A percentile compares a stretch with the other conserved stretches of the same genome.
These are phyloP conservation scores for Trichoderma harzianum DNA, from an alignment of 2,329 filamentous ascomycete species.

Conservation along the genomic window DNA sequence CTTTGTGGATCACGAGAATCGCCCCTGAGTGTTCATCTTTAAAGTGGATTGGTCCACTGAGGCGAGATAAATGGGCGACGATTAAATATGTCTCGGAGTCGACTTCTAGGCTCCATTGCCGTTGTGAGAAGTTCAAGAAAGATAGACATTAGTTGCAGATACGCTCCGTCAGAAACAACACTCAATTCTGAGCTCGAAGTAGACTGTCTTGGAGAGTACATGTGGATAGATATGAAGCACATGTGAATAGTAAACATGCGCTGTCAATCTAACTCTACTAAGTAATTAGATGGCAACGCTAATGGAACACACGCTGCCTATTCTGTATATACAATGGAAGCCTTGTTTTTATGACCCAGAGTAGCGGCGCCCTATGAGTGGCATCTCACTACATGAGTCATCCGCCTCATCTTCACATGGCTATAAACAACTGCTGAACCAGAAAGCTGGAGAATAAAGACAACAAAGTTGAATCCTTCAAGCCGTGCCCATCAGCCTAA, in stretches of 20 bases:
- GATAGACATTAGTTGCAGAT: background rate
- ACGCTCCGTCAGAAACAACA: background rate
- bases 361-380: constrained; percentile 3
- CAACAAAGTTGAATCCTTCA: background rate
- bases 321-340: background rate
- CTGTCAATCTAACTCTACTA: background rate
- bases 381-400: constrained; percentile 7
- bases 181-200: background rate
- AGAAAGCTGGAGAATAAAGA: background rate
- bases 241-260: background rate
- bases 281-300: background rate
- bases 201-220: background rate
- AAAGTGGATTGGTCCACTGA: background rate
- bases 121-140: background rate
- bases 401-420: background rate
- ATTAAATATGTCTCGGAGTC: background rate
- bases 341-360: background rate
- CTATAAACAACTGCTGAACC: background rate
- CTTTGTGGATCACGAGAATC: background rate
- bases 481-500: background rate
- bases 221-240: background rate
- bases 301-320: background rate
- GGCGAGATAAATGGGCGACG: background rate
- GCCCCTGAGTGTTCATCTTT: background rate
- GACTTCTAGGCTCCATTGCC: background rate